phyloP scores from a whole-genome alignment of 2,329 filamentous ascomycete genomes.

The Chalaropsis thielavioides region DNA sequence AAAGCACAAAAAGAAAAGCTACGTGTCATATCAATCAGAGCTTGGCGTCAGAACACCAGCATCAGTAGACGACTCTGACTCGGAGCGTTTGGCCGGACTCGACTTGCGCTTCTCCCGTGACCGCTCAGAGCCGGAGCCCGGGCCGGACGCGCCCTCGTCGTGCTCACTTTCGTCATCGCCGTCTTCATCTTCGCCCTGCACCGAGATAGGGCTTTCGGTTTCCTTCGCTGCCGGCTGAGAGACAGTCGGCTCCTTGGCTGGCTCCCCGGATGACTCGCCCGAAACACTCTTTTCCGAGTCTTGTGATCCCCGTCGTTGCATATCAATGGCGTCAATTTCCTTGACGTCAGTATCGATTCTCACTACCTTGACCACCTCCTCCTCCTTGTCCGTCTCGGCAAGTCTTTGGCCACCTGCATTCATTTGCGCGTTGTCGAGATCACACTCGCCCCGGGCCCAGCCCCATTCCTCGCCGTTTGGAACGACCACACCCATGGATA shows the following conservation, averaged over 20 bases:
- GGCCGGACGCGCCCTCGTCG: not conserved
- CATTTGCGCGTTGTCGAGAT: slow-evolving; percentile 42
- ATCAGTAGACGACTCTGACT: not conserved
- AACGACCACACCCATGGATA: slow-evolving; percentile 41
- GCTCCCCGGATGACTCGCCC: not conserved
- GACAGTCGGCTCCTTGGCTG: not conserved
- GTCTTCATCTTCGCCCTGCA: slow-evolving; percentile 5
- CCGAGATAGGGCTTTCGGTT: not conserved
- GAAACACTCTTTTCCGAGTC: slow-evolving; percentile 24
- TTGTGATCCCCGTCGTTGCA: slow-evolving; percentile 24
- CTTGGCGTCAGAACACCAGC: not conserved
- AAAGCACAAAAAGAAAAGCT: not conserved
- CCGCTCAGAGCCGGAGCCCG: not conserved
- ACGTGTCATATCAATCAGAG: not conserved
- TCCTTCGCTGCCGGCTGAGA: not conserved
- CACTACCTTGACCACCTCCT: slow-evolving; percentile 14
- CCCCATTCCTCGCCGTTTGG: slow-evolving; percentile 44
- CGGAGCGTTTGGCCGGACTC: not conserved
- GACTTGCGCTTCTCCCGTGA: not conserved
- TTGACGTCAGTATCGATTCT: slow-evolving; percentile 1
- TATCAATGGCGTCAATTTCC: slow-evolving; percentile 23
- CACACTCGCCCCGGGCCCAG: slow-evolving; percentile 40
- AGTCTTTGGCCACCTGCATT: slow-evolving; percentile 33
- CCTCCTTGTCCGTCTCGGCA: not conserved
- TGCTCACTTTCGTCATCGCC: slow-evolving; percentile 9